Evolutionary conservation across 2,329 filamentous ascomycete species (phyloP), one percentile per base, ranked within the genome.

Genomic region (Paecilomyces variotii): DNA sequence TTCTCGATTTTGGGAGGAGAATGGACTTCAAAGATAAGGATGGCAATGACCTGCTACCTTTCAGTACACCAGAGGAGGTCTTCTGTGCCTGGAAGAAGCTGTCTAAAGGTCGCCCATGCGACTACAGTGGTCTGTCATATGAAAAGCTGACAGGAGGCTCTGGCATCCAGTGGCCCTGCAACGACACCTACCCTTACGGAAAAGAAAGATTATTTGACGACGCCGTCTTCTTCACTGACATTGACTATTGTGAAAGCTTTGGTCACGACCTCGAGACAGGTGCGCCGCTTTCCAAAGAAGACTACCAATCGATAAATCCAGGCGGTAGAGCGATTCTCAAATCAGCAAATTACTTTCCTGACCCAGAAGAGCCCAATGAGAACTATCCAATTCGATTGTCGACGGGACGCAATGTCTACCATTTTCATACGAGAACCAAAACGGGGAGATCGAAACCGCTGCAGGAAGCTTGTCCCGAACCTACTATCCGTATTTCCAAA

Each of bases 151-250:
- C 67, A 0, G 72, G 71, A 2, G 71, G 71, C 0, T 71, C 71
- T 2, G 73, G 72, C 1, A 68, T 76, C 26, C 72, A 74, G 58
- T 75, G 73, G 73, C 73, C 73, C 6, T 74, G 70, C 60, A 74
- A 69, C 35, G 61, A 65, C 11, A 60, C 66, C 3, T 63, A 70
- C 58, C 73, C 72, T 0, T 54, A 65, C 14, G 73, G 73, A 1
- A 72, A 64, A 10, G 72, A 76, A 57, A 57, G 72, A 5, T 61
- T 74, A 2, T 75, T 71, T 56, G 56, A 65, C 2, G 68, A 75
- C 53, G 68, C 68, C 2, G 57, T 61, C 2, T 75, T 75, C 65
- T 74, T 67, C 61, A 76, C 73, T 3, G 68, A 72, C 32, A 62
- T 67, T 4, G 72, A 75, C 1, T 64, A 68, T 53, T 76, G 73